Evolutionary conservation across 768 basidiomycete genomes (phyloP), one percentile per base, ranked within the genome.

Genomic region (Boletellus ananas): DNA sequence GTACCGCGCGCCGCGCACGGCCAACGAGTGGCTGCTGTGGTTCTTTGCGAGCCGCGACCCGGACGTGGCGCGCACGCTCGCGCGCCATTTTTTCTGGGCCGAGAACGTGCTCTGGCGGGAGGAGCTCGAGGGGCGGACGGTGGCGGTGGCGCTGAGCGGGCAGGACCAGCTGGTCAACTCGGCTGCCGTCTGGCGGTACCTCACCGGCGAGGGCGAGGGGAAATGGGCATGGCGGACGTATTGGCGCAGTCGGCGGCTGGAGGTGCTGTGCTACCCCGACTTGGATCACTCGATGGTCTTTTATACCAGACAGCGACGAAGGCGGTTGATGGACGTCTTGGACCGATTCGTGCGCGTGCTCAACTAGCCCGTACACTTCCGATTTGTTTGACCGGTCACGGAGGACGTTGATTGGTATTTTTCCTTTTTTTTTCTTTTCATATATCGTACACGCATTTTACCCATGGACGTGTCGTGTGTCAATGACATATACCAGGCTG

Each of bases 11-110:
- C 72, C 84, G n/a, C 54, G 57, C n/a, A 43, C 59, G 48, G 77
- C 78, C 47, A 78, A 78, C 58, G 79, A 86, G 55, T 84, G 81
- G 81, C 72, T 82, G 64, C 56, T 86, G 44, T 85, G 82, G 80
- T 87, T 81, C 58, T 85, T 86, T 56, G 74, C 83, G 18, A 79
- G 77, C 48, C 76, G 78, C 11, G 85, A 87, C 54, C 68, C 81
- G 10, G 84, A 85, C 57, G 74, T 84, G 40, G 76, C 83, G 43
- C 73, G 79, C 3, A 74, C 79, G 35, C 72, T 87, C 14, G 70
- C 73, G 13, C 71, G 85, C 2, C 74, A 80, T 46, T 85, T 87
- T 59, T 85, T 84, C 58, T 86, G 85, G 85, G 61, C 72, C 27
- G 79, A 86, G 60, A 80, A 77, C 33, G 69, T 80, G 13, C 53